Base-by-base conservation (phyloP, 164 flowering plant genomes). In the Tinospora cordifolia region DNA sequence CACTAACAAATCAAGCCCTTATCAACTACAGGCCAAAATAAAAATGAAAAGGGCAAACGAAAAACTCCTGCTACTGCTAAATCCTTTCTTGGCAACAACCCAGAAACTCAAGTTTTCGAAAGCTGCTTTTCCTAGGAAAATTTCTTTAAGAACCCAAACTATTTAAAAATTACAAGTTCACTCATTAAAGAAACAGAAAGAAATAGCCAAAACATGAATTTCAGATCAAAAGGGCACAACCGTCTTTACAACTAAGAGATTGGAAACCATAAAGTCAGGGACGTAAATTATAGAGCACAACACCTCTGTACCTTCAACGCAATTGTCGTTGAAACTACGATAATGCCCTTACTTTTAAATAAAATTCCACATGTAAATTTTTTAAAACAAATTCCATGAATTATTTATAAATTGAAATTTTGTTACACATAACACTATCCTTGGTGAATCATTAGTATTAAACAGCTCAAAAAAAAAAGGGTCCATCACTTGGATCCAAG, bases 211-310 rank as follows among this genome's bases (percentile, higher is more conserved):
- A 51, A 51, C 59, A 19, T 21, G 60, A 54, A 22, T 54, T 54
- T 10, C 8, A 54, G 60, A 54, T 54, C 60, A 54, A n/a, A 54
- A 54, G 60, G 60, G 60, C 21, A 54, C n/a, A 54, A 54, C n/a
- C n/a, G 60, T 54, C 60, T 54, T 54, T 54, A 54, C 8, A 54
- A 54, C 19, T 54, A 24, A 24, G n/a, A 7, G 8, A 19, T 8
- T 51, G 21, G 24, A 22, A 54, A 54, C n/a, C 6, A 54, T 25
- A 54, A 54, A 21, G 60, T 21, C 9, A 54, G n/a, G n/a, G 10
- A 54, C n/a, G 60, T 22, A 54, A 54, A 54, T 54, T 25, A 7
- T 54, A 17, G 60, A 19, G 60, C 60, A 54, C 60, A n/a, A 54
- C 60, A n/a, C 7, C 17, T n/a, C 25, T 21, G 60, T 54, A 5